These are phyloP conservation scores for Mortierella sp. DNA, from an alignment of 371 early-diverging fungal genomes.

Conservation along the genomic window DNA sequence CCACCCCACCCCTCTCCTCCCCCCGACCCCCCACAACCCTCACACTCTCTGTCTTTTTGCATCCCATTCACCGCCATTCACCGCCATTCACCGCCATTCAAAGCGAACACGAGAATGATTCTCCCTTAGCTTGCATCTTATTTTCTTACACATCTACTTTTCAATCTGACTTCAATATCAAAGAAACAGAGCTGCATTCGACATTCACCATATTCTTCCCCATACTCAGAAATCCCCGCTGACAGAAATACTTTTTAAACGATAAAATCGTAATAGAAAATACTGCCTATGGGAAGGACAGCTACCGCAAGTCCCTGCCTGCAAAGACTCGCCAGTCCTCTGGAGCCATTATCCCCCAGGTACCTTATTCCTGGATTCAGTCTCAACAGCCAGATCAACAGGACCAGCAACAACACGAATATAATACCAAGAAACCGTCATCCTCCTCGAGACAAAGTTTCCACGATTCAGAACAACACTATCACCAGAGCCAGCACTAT, in stretches of 20 bases:
- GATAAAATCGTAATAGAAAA: conserved; percentile 4
- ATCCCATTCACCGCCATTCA: not conserved
- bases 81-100: not conserved
- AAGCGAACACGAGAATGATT: no score
- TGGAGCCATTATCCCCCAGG: conserved; percentile 47
- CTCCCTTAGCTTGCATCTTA: not conserved
- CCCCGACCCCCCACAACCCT: not conserved
- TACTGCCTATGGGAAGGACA: conserved; percentile 17
- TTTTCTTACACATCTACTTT: not conserved
- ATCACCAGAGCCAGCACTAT: conserved; percentile 27
- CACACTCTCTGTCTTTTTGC: not conserved
- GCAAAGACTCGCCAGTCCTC: conserved; percentile 43
- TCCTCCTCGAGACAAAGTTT: conserved; percentile 42
- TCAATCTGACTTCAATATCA: no score
- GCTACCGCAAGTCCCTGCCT: conserved; percentile 45
- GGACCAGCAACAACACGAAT: conserved; percentile 15
- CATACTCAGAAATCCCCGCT: not conserved
- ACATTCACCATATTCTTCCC: not conserved
- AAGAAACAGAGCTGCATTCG: not conserved
- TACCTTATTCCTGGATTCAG: conserved; percentile 49
- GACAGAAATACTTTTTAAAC: not conserved
- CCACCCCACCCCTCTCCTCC: not conserved
- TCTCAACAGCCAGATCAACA: conserved; percentile 22
- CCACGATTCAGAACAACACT: conserved; percentile 31
- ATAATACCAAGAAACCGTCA: conserved; percentile 10